Percentiles rank a stretch among this genome's conserved stretches.
phyloP scores from a whole-genome alignment of 441 rosid species.

The Corymbia calophylla region DNA sequence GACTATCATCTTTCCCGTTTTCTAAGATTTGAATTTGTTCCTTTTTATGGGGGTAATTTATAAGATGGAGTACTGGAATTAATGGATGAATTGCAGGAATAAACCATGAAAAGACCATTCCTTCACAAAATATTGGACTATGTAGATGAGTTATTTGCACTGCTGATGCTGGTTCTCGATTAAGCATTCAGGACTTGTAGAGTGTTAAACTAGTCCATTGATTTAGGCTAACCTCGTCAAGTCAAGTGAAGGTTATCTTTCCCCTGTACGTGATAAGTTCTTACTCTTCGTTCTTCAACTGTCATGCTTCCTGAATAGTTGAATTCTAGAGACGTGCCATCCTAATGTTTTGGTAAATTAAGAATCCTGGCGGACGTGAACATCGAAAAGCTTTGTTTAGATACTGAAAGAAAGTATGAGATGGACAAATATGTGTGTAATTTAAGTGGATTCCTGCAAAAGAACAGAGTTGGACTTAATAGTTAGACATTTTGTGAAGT shows the following conservation, averaged over 20 bases:
- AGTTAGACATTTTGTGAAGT: not conserved
- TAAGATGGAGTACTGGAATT: not conserved
- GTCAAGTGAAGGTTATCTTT: no score
- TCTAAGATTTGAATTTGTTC: not conserved
- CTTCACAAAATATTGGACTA: conserved; percentile 84
- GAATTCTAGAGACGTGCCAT: not conserved
- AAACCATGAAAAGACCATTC: conserved; percentile 87
- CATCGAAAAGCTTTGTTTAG: not conserved
- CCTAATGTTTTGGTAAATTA: fast-evolving
- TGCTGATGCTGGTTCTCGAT: conserved; percentile 69
- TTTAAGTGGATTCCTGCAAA: not conserved
- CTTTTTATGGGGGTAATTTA: not conserved
- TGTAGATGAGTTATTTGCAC: conserved; percentile 91
- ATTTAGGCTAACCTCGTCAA: not conserved
- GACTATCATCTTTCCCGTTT: not conserved
- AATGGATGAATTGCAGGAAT: conserved; percentile 36
- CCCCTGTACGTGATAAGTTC: not conserved
- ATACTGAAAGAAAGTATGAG: not conserved
- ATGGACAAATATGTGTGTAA: not conserved
- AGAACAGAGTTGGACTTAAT: not conserved
- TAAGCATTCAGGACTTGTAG: no score
- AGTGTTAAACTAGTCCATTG: no score
- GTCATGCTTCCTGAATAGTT: not conserved
- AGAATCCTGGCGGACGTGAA: not conserved
- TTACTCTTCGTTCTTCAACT: not conserved